Conservation (phyloP, 2,329 filamentous ascomycete species). For the Ophiocordyceps sinensis region DNA sequence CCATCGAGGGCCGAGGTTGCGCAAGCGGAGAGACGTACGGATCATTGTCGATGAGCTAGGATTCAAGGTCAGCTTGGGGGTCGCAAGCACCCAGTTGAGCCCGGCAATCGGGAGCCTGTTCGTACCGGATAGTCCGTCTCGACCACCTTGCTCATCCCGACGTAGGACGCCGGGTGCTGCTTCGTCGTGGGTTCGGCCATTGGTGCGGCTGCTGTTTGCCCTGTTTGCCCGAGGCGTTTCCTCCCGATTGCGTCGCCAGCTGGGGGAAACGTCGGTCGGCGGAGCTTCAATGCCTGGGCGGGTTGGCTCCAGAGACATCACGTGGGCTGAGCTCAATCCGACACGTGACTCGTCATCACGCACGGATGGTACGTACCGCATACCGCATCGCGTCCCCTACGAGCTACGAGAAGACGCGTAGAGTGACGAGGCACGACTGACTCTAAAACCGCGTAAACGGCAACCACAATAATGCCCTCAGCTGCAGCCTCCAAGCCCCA, state of each 20-base stretch:
- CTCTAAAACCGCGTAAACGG: too few species aligned
- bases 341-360: not conserved
- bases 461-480: constrained; percentile 8
- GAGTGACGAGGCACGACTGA: too few species aligned
- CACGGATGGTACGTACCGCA: not conserved
- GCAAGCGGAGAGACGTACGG: constrained; percentile 45
- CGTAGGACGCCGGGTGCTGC: constrained; percentile 19
- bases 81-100: constrained; percentile 6
- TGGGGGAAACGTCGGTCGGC: constrained; percentile 5
- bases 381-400: too few species aligned
- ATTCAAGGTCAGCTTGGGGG: constrained; percentile 11
- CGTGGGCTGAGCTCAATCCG: not conserved
- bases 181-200: constrained; percentile 25
- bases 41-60: constrained; percentile 94
- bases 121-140: constrained; percentile 78
- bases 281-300: not conserved
- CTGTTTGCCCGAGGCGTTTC: constrained; percentile 12
- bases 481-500: constrained; percentile 7
- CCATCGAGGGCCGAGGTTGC: too few species aligned
- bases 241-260: constrained; percentile 9
- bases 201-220: constrained; percentile 13
- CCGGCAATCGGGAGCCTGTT: constrained; percentile 9
- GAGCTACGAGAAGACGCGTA: too few species aligned
- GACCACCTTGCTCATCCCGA: constrained; percentile 52
- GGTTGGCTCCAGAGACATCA: not conserved